Conservation (phyloP, 805 yeast genomes). For the Jamesozyma piceae region DNA sequence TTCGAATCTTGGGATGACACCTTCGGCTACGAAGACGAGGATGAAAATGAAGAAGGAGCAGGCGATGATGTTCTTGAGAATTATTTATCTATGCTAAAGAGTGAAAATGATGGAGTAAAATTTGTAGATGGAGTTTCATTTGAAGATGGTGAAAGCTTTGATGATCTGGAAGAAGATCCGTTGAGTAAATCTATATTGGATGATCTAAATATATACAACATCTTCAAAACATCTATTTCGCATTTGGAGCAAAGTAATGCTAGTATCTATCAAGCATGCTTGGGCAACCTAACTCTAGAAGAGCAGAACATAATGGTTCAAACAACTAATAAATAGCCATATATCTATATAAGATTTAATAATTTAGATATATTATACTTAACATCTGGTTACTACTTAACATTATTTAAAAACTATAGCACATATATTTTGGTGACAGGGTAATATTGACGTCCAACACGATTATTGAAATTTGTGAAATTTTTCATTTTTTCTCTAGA, state of each 20-base stretch:
- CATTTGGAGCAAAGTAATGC: slow-evolving; percentile 41
- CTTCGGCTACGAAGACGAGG: slow-evolving; percentile 30
- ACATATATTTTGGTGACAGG: neutral
- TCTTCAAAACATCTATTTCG: slow-evolving; percentile 48
- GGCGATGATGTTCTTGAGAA: slow-evolving; percentile 33
- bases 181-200: slow-evolving; percentile 74
- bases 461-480: neutral
- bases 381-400: no score
- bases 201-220: slow-evolving; percentile 57
- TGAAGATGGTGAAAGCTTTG: slow-evolving; percentile 45
- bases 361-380: no score
- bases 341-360: no score
- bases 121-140: slow-evolving; percentile 29
- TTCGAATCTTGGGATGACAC: slow-evolving; percentile 23
- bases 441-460: neutral
- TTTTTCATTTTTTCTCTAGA: neutral
- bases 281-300: slow-evolving; percentile 32
- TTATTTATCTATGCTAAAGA: slow-evolving; percentile 40
- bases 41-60: slow-evolving; percentile 28
- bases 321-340: neutral
- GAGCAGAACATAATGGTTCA: slow-evolving; percentile 27
- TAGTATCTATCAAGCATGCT: slow-evolving; percentile 40
- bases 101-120: slow-evolving; percentile 33
- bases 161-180: slow-evolving; percentile 76
- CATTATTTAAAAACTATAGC: neutral